These are phyloP conservation scores for Leucoagaricus sp. DNA, from an alignment of 1,284 basidiomycete species.

Conservation along the genomic window DNA sequence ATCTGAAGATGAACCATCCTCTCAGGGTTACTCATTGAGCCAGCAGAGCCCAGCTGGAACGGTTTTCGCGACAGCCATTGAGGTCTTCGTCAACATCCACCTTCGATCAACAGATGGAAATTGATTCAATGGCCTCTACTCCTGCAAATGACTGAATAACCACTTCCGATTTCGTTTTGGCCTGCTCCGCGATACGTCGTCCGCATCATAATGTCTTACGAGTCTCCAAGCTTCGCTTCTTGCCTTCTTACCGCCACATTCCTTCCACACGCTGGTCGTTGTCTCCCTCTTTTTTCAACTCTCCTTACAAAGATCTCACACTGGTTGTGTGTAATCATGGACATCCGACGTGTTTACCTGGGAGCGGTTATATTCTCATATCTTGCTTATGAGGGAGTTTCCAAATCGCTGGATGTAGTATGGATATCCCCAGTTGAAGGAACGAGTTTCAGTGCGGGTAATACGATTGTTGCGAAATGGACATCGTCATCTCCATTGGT, in stretches of 20 bases:
- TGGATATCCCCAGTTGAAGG: constrained; percentile 15
- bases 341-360: neutral
- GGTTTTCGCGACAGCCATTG: constrained; percentile 30
- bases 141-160: constrained; percentile 23
- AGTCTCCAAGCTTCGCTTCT: neutral
- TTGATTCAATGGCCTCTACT: constrained; percentile 42
- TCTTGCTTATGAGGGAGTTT: neutral
- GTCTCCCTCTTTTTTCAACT: neutral
- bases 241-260: neutral
- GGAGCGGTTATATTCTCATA: neutral
- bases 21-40: neutral
- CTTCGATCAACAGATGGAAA: constrained; percentile 33
- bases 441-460: constrained; percentile 21
- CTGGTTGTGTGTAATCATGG: constrained; percentile 12
- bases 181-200: neutral
- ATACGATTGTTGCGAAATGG: constrained; percentile 32
- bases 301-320: neutral
- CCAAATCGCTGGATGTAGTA: constrained; percentile 12
- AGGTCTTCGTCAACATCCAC: constrained; percentile 19
- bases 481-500: constrained; percentile 20
- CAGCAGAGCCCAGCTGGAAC: constrained; percentile 30
- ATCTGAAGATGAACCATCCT: neutral
- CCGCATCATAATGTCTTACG: constrained; percentile 4
- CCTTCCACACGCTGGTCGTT: constrained; percentile 7
- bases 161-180: neutral